These are phyloP conservation scores for Dipodascus geniculatus DNA, from an alignment of 805 yeast genomes.

Conservation along the genomic window DNA sequence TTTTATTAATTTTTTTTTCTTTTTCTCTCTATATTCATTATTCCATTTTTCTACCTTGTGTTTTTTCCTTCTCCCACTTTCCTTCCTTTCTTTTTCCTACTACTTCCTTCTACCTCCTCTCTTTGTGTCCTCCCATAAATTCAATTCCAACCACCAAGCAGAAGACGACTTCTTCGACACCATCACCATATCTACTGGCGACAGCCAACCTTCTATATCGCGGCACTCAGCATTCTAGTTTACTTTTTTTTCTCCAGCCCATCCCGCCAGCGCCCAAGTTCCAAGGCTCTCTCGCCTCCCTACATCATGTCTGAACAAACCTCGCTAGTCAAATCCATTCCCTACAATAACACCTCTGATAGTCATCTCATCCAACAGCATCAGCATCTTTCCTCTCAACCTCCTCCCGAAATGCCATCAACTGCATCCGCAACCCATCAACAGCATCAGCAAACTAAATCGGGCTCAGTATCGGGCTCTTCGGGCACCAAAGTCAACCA, in stretches of 20 bases:
- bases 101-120: background rate
- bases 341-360: too few species aligned
- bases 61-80: background rate
- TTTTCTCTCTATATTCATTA: background rate
- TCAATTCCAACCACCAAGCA: background rate
- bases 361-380: background rate
- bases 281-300: background rate
- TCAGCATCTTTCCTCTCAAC: background rate
- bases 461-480: background rate
- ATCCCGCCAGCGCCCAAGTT: background rate
- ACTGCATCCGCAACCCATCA: background rate
- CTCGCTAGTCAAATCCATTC: background rate
- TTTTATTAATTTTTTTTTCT: background rate
- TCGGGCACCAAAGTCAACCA: conserved; percentile 28
- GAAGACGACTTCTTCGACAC: background rate
- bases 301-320: background rate
- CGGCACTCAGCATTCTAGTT: too few species aligned
- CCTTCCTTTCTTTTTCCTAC: background rate
- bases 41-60: background rate
- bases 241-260: background rate
- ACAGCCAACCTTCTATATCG: too few species aligned
- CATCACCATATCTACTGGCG: too few species aligned
- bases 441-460: background rate
- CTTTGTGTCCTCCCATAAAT: background rate
- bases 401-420: background rate